These are phyloP conservation scores for Patellifolia procumbens DNA, from an alignment of 179 eudicot species.

Conservation along the genomic window DNA sequence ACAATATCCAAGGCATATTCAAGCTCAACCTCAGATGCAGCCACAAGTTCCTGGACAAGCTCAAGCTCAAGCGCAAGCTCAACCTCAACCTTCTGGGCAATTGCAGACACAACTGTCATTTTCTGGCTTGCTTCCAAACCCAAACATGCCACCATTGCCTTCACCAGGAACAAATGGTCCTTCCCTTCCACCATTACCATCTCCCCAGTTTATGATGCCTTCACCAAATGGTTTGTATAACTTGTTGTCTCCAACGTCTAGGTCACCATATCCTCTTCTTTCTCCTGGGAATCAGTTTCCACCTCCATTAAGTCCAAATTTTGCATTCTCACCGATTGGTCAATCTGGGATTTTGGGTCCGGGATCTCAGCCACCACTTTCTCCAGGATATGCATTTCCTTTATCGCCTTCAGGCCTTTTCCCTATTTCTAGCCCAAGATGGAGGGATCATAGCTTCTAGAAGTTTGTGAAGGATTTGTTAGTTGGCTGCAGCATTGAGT, in stretches of 20 bases:
- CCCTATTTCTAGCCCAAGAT: slow-evolving; percentile 71
- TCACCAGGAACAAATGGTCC: slow-evolving; percentile 50
- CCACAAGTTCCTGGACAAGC: slow-evolving; percentile 40
- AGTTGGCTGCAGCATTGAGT: slow-evolving; percentile 15
- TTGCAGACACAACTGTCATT: slow-evolving; percentile 33
- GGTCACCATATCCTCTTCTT: slow-evolving; percentile 77
- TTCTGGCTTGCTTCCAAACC: slow-evolving; percentile 54
- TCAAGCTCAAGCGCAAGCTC: slow-evolving; percentile 33
- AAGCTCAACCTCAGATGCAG: slow-evolving; percentile 35
- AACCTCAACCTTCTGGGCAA: slow-evolving; percentile 28
- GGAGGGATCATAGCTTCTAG: slow-evolving; percentile 59
- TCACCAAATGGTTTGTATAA: slow-evolving; percentile 72
- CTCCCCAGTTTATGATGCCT: slow-evolving; percentile 47
- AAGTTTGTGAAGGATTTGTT: not conserved
- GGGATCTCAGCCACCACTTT: slow-evolving; percentile 70
- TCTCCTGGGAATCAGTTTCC: slow-evolving; percentile 85
- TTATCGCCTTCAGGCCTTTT: slow-evolving; percentile 77
- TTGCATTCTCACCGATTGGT: slow-evolving; percentile 63
- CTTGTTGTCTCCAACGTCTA: slow-evolving; percentile 61
- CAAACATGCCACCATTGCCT: slow-evolving; percentile 38
- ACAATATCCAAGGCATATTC: slow-evolving; percentile 40
- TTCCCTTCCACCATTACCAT: slow-evolving; percentile 48
- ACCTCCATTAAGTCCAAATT: slow-evolving; percentile 77
- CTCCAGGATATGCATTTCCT: slow-evolving; percentile 77
- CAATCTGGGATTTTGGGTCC: slow-evolving; percentile 79